phyloP scores from a whole-genome alignment of 1,139 yeast genomes.

The Schwanniomyces etchellsii region DNA sequence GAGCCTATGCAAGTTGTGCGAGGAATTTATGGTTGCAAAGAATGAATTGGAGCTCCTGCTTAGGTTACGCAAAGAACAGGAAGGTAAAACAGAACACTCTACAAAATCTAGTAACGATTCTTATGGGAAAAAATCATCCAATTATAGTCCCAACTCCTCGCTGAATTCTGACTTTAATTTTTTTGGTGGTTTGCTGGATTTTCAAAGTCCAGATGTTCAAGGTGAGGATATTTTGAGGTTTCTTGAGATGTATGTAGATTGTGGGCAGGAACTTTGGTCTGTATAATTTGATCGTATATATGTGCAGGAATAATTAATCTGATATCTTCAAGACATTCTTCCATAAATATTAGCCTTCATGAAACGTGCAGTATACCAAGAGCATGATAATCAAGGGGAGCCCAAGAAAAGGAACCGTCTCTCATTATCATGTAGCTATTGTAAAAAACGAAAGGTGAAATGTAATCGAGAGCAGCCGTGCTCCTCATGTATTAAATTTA shows the following conservation, averaged over 20 bases:
- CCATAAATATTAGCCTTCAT: neutral
- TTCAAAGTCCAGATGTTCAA: conserved; percentile 9
- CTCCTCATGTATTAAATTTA: conserved; percentile 23
- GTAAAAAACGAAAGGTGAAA: conserved; percentile 37
- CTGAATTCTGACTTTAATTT: too few relatives aligned
- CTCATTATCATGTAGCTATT: conserved; percentile 31
- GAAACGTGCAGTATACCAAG: neutral
- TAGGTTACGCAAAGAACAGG: neutral
- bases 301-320: too few relatives aligned
- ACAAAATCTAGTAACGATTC: too few relatives aligned
- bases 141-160: too few relatives aligned
- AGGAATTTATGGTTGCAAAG: conserved; percentile 38
- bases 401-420: conserved; percentile 20
- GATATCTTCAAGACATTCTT: too few relatives aligned
- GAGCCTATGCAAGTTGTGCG: conserved; percentile 33
- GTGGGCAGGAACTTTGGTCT: too few relatives aligned
- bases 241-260: conserved; percentile 36
- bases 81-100: too few relatives aligned
- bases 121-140: too few relatives aligned
- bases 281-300: too few relatives aligned
- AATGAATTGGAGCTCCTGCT: conserved; percentile 10
- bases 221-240: conserved; percentile 34
- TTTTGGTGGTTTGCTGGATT: conserved; percentile 1
- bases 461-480: conserved; percentile 28
- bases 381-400: neutral